phyloP scores from a whole-genome alignment of 495 filamentous ascomycete species.

The Aspergillus saccharolyticus region DNA sequence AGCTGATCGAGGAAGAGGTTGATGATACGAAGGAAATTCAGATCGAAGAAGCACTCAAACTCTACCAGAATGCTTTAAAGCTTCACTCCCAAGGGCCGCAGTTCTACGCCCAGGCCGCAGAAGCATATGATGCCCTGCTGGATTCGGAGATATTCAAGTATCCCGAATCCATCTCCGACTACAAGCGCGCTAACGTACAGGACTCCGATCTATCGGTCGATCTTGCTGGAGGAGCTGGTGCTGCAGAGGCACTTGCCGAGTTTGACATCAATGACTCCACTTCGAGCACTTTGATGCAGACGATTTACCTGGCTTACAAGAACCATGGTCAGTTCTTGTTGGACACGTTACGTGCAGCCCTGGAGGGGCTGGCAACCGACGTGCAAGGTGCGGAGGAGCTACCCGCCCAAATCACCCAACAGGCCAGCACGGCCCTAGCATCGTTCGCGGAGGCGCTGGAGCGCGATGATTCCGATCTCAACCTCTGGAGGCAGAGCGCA shows the following conservation, averaged over 20 bases:
- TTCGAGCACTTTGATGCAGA: conserved; percentile 77
- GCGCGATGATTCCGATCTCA: conserved; percentile 85
- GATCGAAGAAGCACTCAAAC: conserved; percentile 94
- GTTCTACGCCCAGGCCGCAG: conserved; percentile 68
- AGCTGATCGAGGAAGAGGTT: conserved; percentile 81
- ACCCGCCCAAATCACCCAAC: conserved; percentile 21
- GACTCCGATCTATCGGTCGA: conserved; percentile 45
- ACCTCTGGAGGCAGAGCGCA: conserved; percentile 86
- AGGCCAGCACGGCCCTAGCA: conserved; percentile 41
- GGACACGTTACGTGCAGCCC: conserved; percentile 57
- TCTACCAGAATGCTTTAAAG: conserved; percentile 88
- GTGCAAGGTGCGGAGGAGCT: conserved; percentile 36
- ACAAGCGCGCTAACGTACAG: conserved; percentile 58
- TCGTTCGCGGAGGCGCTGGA: conserved; percentile 75
- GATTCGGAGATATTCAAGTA: conserved; percentile 91
- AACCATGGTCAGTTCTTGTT: conserved; percentile 88
- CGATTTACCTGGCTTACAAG: conserved; percentile 89
- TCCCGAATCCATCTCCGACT: conserved; percentile 76
- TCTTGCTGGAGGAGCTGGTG: conserved; percentile 35
- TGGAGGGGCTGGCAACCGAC: conserved; percentile 23
- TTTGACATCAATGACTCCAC: conserved; percentile 55
- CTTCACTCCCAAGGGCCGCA: conserved; percentile 81
- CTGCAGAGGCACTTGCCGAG: conserved; percentile 38
- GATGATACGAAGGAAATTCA: conserved; percentile 94
- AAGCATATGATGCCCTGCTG: conserved; percentile 81